Evolutionary conservation across 768 basidiomycete genomes (phyloP).

Genomic region (Hygrophoropsis aurantiaca): DNA sequence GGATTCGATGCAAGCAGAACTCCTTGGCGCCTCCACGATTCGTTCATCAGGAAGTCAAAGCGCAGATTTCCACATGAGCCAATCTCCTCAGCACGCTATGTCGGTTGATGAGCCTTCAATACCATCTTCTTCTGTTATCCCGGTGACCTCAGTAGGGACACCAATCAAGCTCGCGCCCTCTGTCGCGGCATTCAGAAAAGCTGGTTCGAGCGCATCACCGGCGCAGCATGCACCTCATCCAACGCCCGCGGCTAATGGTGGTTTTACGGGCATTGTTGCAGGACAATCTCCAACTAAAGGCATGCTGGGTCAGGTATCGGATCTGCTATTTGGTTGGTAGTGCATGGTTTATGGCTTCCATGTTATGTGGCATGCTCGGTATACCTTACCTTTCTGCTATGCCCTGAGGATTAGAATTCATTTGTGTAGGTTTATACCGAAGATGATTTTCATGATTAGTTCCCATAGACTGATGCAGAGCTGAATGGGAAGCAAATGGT

Average conservation of each 20-base stretch:
- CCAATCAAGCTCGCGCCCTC: conserved; percentile 75
- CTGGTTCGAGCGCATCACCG: conserved; percentile 24
- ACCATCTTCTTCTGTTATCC: conserved; percentile 10
- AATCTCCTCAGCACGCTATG: conserved; percentile 41
- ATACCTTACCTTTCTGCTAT: too few relatives aligned
- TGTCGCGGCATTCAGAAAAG: conserved; percentile 66
- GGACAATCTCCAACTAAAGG: conserved; percentile 49
- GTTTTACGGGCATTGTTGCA: conserved; percentile 15
- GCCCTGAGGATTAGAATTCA: too few relatives aligned
- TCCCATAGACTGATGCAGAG: too few relatives aligned
- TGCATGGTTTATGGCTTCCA: too few relatives aligned
- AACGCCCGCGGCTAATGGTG: conserved; percentile 7
- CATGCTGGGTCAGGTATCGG: conserved; percentile 71
- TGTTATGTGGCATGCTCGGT: too few relatives aligned
- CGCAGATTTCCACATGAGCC: neutral
- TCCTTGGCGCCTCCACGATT: conserved; percentile 21
- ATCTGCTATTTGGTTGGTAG: conserved; percentile 84
- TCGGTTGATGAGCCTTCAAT: conserved; percentile 42
- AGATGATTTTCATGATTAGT: too few relatives aligned
- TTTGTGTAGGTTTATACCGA: too few relatives aligned
- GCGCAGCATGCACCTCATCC: conserved; percentile 21
- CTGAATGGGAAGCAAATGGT: too few relatives aligned
- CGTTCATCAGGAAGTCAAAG: conserved; percentile 8
- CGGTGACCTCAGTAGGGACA: conserved; percentile 55
- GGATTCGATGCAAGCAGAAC: conserved; percentile 43